Evolutionary conservation across 768 basidiomycete genomes (phyloP).

Genomic region (Russula foetens): DNA sequence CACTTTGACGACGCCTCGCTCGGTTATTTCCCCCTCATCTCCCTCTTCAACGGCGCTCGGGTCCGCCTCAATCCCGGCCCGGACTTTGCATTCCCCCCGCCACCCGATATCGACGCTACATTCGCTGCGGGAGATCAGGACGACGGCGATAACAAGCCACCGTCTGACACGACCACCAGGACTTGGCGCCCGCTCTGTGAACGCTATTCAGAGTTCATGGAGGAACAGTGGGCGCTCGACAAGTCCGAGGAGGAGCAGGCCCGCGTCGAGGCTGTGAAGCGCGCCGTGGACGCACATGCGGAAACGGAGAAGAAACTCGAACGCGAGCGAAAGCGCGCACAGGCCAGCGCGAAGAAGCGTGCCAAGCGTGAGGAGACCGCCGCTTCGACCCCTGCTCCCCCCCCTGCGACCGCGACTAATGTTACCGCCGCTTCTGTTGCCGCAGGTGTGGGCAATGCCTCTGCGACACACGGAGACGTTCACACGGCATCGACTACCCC

Average conservation of each 20-base stretch:
- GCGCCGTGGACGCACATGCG: constrained; percentile 50
- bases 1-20: constrained; percentile 89
- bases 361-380: constrained; percentile 32
- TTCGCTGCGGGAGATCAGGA: constrained; percentile 33
- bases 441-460: not conserved
- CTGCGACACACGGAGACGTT: not conserved
- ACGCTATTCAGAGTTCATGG: constrained; percentile 78
- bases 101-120: constrained; percentile 63
- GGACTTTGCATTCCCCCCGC: constrained; percentile 72
- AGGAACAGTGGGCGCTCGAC: constrained; percentile 76
- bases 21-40: constrained; percentile 94
- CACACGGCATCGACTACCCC: constrained; percentile 5
- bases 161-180: constrained; percentile 26
- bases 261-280: constrained; percentile 30
- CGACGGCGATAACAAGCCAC: constrained; percentile 4
- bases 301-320: constrained; percentile 58
- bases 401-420: not conserved
- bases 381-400: not conserved
- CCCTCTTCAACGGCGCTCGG: constrained; percentile 83
- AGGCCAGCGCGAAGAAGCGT: constrained; percentile 45
- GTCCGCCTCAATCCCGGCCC: constrained; percentile 87
- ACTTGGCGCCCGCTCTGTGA: constrained; percentile 79
- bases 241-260: constrained; percentile 67
- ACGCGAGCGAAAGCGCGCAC: constrained; percentile 40
- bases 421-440: not conserved